These are phyloP conservation scores for Rutidosis leptorrhynchoides DNA, from an alignment of 129 eudicot genomes.

Conservation along the genomic window DNA sequence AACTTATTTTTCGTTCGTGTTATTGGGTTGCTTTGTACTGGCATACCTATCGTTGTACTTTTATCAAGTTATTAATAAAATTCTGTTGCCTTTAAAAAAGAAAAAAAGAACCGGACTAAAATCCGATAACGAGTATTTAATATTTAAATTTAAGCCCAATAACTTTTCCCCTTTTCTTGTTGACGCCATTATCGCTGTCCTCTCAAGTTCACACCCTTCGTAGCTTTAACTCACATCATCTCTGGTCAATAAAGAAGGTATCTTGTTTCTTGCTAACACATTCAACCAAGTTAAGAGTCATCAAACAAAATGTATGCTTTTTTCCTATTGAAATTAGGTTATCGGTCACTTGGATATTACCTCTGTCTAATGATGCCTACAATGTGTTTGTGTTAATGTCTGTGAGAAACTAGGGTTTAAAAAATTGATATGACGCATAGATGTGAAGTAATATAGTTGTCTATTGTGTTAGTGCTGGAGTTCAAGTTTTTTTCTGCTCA, in stretches of 20 bases:
- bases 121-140: no score
- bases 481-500: neutral
- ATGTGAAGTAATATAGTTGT: neutral
- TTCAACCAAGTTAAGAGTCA: neutral
- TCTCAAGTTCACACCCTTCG: neutral
- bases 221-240: neutral
- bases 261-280: neutral
- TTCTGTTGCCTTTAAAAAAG: no score
- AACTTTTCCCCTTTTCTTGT: neutral
- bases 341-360: neutral
- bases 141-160: no score
- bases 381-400: neutral
- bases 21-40: no score
- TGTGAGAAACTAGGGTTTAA: neutral
- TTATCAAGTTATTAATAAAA: no score
- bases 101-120: no score
- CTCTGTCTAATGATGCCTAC: neutral
- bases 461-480: neutral
- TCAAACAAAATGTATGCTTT: neutral
- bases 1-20: no score
- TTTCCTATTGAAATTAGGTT: neutral
- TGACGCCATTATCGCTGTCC: neutral
- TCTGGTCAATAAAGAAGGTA: neutral
- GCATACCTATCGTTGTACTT: no score
- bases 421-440: neutral